A percentile compares a stretch with the other conserved stretches of the same genome.
These are phyloP conservation scores for Adansonia digitata DNA, from an alignment of 345 rosid genomes.

Conservation along the genomic window DNA sequence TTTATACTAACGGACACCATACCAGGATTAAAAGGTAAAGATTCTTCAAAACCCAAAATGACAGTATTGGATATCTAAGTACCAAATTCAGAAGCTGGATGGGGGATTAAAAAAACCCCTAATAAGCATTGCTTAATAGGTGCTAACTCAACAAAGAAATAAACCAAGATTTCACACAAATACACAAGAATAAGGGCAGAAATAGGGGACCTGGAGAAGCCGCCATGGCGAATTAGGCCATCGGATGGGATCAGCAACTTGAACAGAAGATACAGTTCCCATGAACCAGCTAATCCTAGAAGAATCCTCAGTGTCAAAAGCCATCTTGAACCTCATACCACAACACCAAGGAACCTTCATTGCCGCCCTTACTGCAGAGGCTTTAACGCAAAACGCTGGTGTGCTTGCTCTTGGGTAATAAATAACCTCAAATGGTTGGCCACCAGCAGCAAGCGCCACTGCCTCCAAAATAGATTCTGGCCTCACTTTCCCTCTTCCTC, in stretches of 20 bases:
- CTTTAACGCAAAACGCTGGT: constrained; percentile 84
- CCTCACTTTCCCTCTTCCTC: constrained; percentile 48
- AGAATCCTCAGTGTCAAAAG: constrained; percentile 90
- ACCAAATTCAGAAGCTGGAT: no score
- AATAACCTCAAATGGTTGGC: constrained; percentile 74
- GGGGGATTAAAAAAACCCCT: not conserved
- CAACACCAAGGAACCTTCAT: constrained; percentile 77
- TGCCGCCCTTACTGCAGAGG: constrained; percentile 53
- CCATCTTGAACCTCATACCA: constrained; percentile 97
- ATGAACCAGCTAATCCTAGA: constrained; percentile 93
- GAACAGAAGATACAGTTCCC: constrained; percentile 89
- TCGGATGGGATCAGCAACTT: constrained; percentile 71
- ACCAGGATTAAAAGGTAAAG: no score
- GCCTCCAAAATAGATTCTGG: constrained; percentile 75
- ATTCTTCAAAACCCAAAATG: no score
- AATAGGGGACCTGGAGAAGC: constrained; percentile 37
- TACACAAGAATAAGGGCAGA: not conserved
- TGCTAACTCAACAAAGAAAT: not conserved
- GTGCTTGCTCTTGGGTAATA: constrained; percentile 79
- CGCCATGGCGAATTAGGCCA: constrained; percentile 98
- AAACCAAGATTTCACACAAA: not conserved
- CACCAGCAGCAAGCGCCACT: constrained; percentile 50
- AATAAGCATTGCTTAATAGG: not conserved
- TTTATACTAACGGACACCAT: no score
- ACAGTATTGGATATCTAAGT: no score